These are phyloP conservation scores for Geosmithia morbida DNA, from an alignment of 2,329 filamentous ascomycete genomes.

Conservation along the genomic window DNA sequence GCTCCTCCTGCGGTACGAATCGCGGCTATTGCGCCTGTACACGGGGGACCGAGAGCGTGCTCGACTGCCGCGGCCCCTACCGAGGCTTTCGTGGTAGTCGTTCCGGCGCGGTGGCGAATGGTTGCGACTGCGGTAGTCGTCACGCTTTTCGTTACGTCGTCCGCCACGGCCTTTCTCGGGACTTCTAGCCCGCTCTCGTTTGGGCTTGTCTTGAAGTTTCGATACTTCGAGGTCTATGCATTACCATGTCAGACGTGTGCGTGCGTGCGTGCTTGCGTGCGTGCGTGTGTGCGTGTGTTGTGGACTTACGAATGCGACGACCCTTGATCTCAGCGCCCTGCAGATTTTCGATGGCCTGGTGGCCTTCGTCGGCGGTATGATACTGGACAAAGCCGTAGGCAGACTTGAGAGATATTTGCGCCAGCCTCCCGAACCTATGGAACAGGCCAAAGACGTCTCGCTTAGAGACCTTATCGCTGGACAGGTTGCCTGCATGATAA, in stretches of 20 bases:
- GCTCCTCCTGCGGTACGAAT: slow-evolving; percentile 52
- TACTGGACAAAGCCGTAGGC: slow-evolving; percentile 97
- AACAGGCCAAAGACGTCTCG: slow-evolving; percentile 89
- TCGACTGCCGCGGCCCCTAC: slow-evolving; percentile 35
- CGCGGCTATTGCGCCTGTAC: slow-evolving; percentile 24
- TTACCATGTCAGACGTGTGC: no score
- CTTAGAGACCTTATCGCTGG: slow-evolving; percentile 86
- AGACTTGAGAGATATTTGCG: slow-evolving; percentile 92
- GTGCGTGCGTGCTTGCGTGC: no score
- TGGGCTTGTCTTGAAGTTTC: slow-evolving; percentile 64
- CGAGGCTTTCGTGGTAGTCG: slow-evolving; percentile 49
- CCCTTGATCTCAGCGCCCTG: slow-evolving; percentile 74
- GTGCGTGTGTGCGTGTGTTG: background rate
- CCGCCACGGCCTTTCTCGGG: slow-evolving; percentile 40
- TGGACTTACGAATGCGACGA: slow-evolving; percentile 75
- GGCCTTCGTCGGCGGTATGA: slow-evolving; percentile 60
- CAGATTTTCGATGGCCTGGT: slow-evolving; percentile 58
- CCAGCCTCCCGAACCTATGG: slow-evolving; percentile 68
- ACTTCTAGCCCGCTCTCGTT: slow-evolving; percentile 44
- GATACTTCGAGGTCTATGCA: slow-evolving; percentile 75
- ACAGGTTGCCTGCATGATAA: slow-evolving; percentile 60
- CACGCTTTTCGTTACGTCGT: slow-evolving; percentile 33
- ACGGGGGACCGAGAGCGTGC: slow-evolving; percentile 52
- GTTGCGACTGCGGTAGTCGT: slow-evolving; percentile 49
- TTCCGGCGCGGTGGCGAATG: slow-evolving; percentile 42